Percentiles rank a stretch among this genome's conserved stretches.
phyloP scores from a whole-genome alignment of 139 green algal genomes.

The Auxenochlorella pyrenoidosa region DNA sequence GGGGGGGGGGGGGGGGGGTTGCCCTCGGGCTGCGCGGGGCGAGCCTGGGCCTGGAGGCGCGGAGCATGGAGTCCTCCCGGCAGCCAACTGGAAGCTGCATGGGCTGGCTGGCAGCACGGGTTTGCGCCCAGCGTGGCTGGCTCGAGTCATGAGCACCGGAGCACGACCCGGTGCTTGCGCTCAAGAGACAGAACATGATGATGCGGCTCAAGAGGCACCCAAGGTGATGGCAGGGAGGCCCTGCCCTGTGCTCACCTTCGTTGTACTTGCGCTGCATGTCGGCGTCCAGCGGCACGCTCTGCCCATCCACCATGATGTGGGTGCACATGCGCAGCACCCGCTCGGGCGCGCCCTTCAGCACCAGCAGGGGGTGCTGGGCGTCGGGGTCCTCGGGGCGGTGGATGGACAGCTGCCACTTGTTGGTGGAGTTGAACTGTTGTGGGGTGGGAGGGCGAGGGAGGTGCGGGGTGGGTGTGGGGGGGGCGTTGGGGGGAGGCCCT shows the following conservation, averaged over 20 bases:
- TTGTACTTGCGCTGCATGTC: conserved; percentile 42
- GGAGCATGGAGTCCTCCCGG: too few species aligned
- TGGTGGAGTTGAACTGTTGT: conserved; percentile 83
- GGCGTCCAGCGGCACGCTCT: conserved; percentile 58
- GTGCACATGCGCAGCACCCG: conserved; percentile 89
- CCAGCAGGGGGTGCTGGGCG: conserved; percentile 62
- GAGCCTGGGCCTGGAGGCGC: too few species aligned
- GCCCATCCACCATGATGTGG: conserved; percentile 77
- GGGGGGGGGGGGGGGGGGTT: too few species aligned
- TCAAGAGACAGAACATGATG: too few species aligned
- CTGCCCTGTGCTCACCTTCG: neutral
- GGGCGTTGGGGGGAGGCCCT: neutral
- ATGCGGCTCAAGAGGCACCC: too few species aligned
- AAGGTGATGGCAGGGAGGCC: too few species aligned
- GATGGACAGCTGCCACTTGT: conserved; percentile 91
- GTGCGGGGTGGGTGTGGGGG: neutral
- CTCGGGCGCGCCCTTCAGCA: conserved; percentile 97
- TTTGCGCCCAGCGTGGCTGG: too few species aligned
- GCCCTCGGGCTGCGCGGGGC: too few species aligned
- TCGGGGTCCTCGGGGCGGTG: conserved; percentile 51
- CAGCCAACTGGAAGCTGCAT: too few species aligned
- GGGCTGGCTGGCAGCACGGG: too few species aligned
- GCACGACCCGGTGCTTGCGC: too few species aligned
- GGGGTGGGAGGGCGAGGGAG: neutral
- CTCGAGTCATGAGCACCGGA: too few species aligned